Percentiles rank a stretch among this genome's conserved stretches.
Conservation (phyloP, 805 yeast genomes). For the Candida hungchunana region DNA sequence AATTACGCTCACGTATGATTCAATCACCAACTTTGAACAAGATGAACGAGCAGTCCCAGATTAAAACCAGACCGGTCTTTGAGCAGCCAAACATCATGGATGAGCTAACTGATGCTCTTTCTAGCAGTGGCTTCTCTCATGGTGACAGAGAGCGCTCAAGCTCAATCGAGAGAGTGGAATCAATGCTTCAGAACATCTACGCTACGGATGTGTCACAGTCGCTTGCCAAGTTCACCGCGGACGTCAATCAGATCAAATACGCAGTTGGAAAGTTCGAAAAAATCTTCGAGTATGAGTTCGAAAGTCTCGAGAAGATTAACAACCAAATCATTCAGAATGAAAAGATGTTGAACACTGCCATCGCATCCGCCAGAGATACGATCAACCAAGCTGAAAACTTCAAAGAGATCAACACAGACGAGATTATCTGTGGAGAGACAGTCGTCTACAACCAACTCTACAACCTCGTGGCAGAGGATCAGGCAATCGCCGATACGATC, state of each 20-base stretch:
- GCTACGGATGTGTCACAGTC: constrained; percentile 23
- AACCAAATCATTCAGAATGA: constrained; percentile 28
- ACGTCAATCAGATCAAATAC: constrained; percentile 25
- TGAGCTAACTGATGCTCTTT: constrained; percentile 6
- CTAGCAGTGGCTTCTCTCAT: not conserved
- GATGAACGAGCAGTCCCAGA: constrained; percentile 11
- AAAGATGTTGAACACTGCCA: constrained; percentile 27
- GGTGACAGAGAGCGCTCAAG: constrained; percentile 9
- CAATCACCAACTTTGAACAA: constrained; percentile 17
- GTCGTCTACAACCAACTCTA: constrained; percentile 58
- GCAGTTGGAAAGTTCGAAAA: constrained; percentile 35
- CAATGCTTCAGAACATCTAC: constrained; percentile 22
- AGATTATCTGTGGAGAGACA: constrained; percentile 46
- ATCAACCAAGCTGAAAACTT: constrained; percentile 30
- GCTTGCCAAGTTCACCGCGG: constrained; percentile 20
- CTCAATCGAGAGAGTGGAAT: constrained; percentile 14
- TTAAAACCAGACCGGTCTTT: constrained; percentile 3
- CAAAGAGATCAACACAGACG: constrained; percentile 36
- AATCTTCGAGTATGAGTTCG: constrained; percentile 33
- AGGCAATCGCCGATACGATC: constrained; percentile 67
- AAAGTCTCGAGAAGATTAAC: constrained; percentile 25
- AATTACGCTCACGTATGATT: constrained; percentile 17
- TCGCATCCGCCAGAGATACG: constrained; percentile 28
- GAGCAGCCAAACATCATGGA: constrained; percentile 26
- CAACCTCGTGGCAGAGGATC: constrained; percentile 57